A percentile compares a stretch with the other conserved stretches of the same genome.
These are phyloP conservation scores for Phytopythium litorale DNA, from an alignment of 352 stramenopile genomes.

Conservation along the genomic window DNA sequence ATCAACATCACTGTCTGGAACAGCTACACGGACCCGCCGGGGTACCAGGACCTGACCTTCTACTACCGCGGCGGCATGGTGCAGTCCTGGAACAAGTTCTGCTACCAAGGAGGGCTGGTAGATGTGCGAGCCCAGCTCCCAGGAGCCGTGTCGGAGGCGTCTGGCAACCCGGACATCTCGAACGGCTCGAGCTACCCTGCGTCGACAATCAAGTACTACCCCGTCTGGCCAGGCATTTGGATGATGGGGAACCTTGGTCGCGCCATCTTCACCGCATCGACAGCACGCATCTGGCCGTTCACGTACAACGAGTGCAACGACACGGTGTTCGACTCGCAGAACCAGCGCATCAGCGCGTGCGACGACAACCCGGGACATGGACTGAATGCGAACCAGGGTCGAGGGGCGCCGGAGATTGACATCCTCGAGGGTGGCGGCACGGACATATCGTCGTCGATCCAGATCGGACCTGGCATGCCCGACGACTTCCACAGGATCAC, in stretches of 20 bases:
- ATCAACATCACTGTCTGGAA: slow-evolving; percentile 11
- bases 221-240: slow-evolving; percentile 65
- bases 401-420: slow-evolving; percentile 11
- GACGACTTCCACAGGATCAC: slow-evolving; percentile 24
- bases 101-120: slow-evolving; percentile 88
- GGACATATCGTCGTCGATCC: slow-evolving; percentile 74
- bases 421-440: slow-evolving; percentile 22
- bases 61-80: slow-evolving; percentile 81
- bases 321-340: slow-evolving; percentile 20
- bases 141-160: slow-evolving; percentile 38
- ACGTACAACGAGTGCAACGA: slow-evolving; percentile 50
- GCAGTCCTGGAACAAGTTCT: slow-evolving; percentile 93
- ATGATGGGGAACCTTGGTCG: slow-evolving; percentile 91
- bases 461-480: slow-evolving; percentile 56
- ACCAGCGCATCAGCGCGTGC: slow-evolving; percentile 73
- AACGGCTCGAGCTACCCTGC: slow-evolving; percentile 20
- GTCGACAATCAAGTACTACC: slow-evolving; percentile 26
- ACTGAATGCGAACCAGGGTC: slow-evolving; percentile 50
- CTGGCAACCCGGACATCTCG: slow-evolving; percentile 38
- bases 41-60: slow-evolving; percentile 16
- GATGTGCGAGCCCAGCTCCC: slow-evolving; percentile 81
- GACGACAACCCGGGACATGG: slow-evolving; percentile 84
- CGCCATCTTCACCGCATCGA: slow-evolving; percentile 30
- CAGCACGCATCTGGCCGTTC: not conserved
- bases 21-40: slow-evolving; percentile 9